phyloP scores from a whole-genome alignment of 495 filamentous ascomycete genomes.

The Chaetomium fimeti region DNA sequence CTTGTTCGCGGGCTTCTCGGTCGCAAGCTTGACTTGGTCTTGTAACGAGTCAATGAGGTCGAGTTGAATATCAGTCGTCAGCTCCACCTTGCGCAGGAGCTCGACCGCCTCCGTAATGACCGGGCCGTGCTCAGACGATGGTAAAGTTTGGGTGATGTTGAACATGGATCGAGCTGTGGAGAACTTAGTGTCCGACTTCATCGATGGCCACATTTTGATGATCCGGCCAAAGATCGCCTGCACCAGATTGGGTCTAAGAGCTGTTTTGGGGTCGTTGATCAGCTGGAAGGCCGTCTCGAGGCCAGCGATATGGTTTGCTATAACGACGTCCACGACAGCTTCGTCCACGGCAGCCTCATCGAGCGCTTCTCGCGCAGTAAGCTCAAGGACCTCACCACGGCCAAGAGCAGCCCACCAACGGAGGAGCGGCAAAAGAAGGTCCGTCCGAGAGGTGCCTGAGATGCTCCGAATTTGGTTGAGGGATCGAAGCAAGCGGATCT shows the following conservation, averaged over 20 bases:
- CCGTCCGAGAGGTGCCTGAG: constrained; percentile 62
- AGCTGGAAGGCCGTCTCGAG: constrained; percentile 58
- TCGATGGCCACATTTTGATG: constrained; percentile 64
- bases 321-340: constrained; percentile 59
- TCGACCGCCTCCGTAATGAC: constrained; percentile 60
- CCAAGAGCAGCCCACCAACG: constrained; percentile 59
- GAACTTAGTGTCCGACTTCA: constrained; percentile 63
- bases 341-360: constrained; percentile 57
- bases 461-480: constrained; percentile 70
- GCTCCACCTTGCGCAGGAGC: constrained; percentile 62
- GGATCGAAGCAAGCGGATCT: constrained; percentile 64
- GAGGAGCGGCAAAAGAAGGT: constrained; percentile 67
- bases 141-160: constrained; percentile 40
- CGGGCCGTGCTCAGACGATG: constrained; percentile 26
- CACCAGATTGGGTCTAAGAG: constrained; percentile 52
- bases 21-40: constrained; percentile 59
- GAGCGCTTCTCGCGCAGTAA: constrained; percentile 57
- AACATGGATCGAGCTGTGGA: constrained; percentile 59
- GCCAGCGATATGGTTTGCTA: constrained; percentile 65
- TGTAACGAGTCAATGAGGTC: constrained; percentile 69
- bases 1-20: constrained; percentile 66
- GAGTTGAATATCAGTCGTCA: constrained; percentile 68
- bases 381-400: constrained; percentile 36
- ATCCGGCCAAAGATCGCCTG: constrained; percentile 63
- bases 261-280: constrained; percentile 47